Evolutionary conservation across 1,284 basidiomycete species (phyloP), one percentile per base, ranked within the genome.

Genomic region (Macrocybe sp.): DNA sequence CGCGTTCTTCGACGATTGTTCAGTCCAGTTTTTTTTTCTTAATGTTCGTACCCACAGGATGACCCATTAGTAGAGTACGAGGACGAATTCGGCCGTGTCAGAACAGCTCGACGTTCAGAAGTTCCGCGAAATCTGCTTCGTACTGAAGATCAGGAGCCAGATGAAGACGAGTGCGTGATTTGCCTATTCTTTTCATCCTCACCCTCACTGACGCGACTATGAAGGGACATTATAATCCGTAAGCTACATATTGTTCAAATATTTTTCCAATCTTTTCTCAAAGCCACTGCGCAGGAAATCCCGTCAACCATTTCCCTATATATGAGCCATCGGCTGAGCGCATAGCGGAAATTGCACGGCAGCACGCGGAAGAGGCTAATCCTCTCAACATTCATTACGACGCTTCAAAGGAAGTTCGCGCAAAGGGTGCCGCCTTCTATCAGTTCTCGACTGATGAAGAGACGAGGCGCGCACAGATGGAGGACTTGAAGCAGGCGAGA

Each of bases 371-470:
- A 58, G 82, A 82, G 12, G 75, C 81, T 45, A 85, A 81, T 48
- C 84, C 88, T 0, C 74, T 90, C 3, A 75, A 79, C 11, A 68
- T 78, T 11, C 92, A 95, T 62, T 98, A 93, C 64, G 90, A 97
- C 63, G 76, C 91, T 0, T 74, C 79, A 0, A 72, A 70, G 45
- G 95, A 99, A 64, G 81, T 87, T 7, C 86, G 95, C 6, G 79
- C 85, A n/a, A 85, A 85, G 59, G 95, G 90, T 32, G 93, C 94
- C 0, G 94, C 81, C 0, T 91, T 89, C 67, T 96, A 95, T 63
- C 83, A 89, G 59, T 95, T 98, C 64, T 89, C 90, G 2, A 75
- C 65, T 1, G 90, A 96, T 58, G 89, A 92, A 57, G 83, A 86
- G 50, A 78, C 76, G 30, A 77, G 95, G 32, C 66, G 67, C 52